Evolutionary conservation across 257 asterid genomes (phyloP).

Genomic region (Anisodus tanguticus): DNA sequence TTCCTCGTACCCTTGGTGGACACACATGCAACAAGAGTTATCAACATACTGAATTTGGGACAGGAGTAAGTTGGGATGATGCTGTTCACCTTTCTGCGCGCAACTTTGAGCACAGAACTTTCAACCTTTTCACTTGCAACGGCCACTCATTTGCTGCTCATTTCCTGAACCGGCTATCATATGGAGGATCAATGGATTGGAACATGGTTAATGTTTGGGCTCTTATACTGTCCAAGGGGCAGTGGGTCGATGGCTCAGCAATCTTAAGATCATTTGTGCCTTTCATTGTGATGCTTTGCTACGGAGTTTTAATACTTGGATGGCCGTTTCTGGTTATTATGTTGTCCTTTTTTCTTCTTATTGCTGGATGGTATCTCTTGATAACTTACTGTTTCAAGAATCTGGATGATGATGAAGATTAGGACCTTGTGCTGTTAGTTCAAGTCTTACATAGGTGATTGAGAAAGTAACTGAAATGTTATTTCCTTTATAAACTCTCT

Average conservation of each 20-base stretch:
- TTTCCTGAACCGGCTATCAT: conserved; percentile 73
- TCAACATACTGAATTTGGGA: conserved; percentile 64
- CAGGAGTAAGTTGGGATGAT: conserved; percentile 85
- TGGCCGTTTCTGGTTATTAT: conserved; percentile 71
- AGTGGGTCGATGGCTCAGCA: conserved; percentile 65
- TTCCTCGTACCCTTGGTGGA: conserved; percentile 64
- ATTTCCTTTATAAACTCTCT: background rate
- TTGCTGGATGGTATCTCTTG: conserved; percentile 66
- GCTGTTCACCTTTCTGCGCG: conserved; percentile 59
- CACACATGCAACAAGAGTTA: conserved; percentile 75
- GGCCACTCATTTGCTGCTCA: conserved; percentile 74
- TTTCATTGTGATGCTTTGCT: conserved; percentile 57
- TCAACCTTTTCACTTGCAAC: conserved; percentile 90
- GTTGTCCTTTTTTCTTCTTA: conserved; percentile 56
- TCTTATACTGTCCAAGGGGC: conserved; percentile 65
- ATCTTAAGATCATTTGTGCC: conserved; percentile 72
- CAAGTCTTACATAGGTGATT: background rate
- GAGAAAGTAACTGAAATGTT: background rate
- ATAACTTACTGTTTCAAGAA: conserved; percentile 53
- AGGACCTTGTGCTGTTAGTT: conserved; percentile 29
- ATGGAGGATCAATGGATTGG: conserved; percentile 73
- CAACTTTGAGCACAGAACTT: conserved; percentile 62
- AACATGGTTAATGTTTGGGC: conserved; percentile 76
- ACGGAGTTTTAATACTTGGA: conserved; percentile 69
- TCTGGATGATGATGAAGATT: conserved; percentile 58